Conservation (phyloP, 305 asterid species). For the Fraxinus ornus region DNA sequence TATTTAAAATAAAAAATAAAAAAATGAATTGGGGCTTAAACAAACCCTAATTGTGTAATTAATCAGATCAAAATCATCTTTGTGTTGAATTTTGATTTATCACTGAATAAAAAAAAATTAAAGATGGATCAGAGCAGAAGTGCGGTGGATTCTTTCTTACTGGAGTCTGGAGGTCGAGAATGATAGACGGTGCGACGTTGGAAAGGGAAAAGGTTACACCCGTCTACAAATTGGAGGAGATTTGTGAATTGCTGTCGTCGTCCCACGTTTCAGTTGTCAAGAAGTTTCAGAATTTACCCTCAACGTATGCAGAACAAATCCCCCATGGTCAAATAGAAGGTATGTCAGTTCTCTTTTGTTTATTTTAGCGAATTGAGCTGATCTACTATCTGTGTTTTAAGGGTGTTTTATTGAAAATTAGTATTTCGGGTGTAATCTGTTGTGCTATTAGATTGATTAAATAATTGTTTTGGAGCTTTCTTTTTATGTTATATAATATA, state of each 20-base stretch:
- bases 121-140: conserved; percentile 91
- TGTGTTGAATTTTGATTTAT: neutral
- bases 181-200: conserved; percentile 82
- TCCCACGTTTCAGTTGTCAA: conserved; percentile 73
- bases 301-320: conserved; percentile 91
- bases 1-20: too few relatives aligned
- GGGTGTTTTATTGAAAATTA: too few relatives aligned
- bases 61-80: too few relatives aligned
- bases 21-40: too few relatives aligned
- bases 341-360: neutral
- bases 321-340: conserved; percentile 84
- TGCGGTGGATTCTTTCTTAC: conserved; percentile 93
- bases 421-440: too few relatives aligned
- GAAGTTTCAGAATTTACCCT: conserved; percentile 78
- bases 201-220: conserved; percentile 95
- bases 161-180: conserved; percentile 82
- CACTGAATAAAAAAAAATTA: neutral
- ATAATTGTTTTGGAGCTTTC: too few relatives aligned
- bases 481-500: too few relatives aligned
- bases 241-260: conserved; percentile 74
- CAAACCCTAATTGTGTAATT: too few relatives aligned
- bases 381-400: neutral
- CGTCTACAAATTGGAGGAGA: conserved; percentile 88
- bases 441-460: neutral
- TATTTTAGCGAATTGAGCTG: neutral